These are phyloP conservation scores for Asterochloris erici DNA, from an alignment of 139 green algal genomes.

Conservation along the genomic window DNA sequence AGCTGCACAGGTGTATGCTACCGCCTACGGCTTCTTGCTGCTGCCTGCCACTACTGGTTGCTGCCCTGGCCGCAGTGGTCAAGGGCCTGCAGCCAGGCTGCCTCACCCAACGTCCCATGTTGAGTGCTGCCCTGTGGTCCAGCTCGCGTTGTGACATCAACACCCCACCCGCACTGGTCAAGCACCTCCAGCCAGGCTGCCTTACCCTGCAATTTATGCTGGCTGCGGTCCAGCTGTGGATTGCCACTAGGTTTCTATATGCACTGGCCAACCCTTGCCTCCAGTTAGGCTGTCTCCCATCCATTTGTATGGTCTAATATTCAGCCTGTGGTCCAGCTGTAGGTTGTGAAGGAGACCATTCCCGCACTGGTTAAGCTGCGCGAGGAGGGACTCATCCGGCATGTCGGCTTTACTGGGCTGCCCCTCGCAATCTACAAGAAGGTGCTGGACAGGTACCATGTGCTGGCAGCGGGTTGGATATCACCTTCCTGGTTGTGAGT, in stretches of 20 bases:
- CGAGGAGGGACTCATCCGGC: slow-evolving; percentile 68
- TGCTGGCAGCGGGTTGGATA: no score
- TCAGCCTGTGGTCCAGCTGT: neutral
- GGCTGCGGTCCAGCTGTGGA: slow-evolving; percentile 22
- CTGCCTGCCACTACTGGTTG: no score
- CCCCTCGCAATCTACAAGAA: slow-evolving; percentile 74
- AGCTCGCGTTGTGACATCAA: slow-evolving; percentile 67
- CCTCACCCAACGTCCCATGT: no score
- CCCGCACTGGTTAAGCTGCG: slow-evolving; percentile 83
- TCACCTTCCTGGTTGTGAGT: no score
- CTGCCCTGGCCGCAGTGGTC: no score
- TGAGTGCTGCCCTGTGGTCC: no score
- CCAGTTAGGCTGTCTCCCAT: no score
- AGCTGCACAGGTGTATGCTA: no score
- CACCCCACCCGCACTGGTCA: slow-evolving; percentile 82
- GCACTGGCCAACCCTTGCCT: slow-evolving; percentile 57
- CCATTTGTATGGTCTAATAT: neutral
- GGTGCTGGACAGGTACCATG: slow-evolving; percentile 68
- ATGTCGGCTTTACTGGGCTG: slow-evolving; percentile 91
- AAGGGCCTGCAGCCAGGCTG: no score
- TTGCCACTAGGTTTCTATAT: slow-evolving; percentile 86
- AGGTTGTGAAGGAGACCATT: slow-evolving; percentile 85
- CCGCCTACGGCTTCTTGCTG: no score
- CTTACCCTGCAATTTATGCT: neutral
- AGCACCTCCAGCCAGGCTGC: neutral